phyloP scores from a whole-genome alignment of 2,329 filamentous ascomycete genomes.

The Epichloe gansuensis region DNA sequence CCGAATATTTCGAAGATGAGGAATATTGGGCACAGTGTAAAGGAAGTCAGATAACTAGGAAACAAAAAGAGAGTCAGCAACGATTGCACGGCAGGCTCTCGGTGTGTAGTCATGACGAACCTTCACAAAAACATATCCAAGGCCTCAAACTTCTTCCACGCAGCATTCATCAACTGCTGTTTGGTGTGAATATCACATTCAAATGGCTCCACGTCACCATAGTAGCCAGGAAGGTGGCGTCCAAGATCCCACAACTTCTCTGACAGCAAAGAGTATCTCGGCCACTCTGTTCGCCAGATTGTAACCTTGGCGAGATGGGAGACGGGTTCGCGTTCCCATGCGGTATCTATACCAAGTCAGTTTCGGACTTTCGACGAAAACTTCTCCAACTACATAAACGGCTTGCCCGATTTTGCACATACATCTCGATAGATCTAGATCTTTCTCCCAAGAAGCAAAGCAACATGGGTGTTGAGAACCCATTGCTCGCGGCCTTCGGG shows the following conservation, averaged over 20 bases:
- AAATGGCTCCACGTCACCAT: slow-evolving; percentile 33
- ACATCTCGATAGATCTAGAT: slow-evolving; percentile 48
- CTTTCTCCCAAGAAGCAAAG: slow-evolving; percentile 54
- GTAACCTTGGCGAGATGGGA: slow-evolving; percentile 42
- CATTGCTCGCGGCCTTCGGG: slow-evolving; percentile 51
- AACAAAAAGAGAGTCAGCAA: not conserved
- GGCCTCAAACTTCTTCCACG: slow-evolving; percentile 40
- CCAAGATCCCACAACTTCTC: slow-evolving; percentile 40
- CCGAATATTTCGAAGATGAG: slow-evolving; percentile 44
- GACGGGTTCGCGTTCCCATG: slow-evolving; percentile 44
- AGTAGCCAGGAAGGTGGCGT: slow-evolving; percentile 39
- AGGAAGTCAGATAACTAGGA: slow-evolving; percentile 49
- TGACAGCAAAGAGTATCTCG: slow-evolving; percentile 42
- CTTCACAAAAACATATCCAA: slow-evolving; percentile 56
- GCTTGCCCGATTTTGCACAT: slow-evolving; percentile 10
- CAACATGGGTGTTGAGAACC: slow-evolving; percentile 53
- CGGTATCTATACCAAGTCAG: slow-evolving; percentile 35
- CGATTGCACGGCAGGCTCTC: slow-evolving; percentile 3
- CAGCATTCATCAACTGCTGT: slow-evolving; percentile 35
- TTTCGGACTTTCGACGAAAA: not conserved
- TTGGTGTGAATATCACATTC: slow-evolving; percentile 30
- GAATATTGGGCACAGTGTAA: slow-evolving; percentile 42
- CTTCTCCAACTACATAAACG: not conserved
- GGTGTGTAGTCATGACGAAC: slow-evolving; percentile 21
- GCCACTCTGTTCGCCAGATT: slow-evolving; percentile 48